A percentile compares a stretch with the other conserved stretches of the same genome.
phyloP scores from a whole-genome alignment of 495 filamentous ascomycete genomes.

The Annulohypoxylon bovei region DNA sequence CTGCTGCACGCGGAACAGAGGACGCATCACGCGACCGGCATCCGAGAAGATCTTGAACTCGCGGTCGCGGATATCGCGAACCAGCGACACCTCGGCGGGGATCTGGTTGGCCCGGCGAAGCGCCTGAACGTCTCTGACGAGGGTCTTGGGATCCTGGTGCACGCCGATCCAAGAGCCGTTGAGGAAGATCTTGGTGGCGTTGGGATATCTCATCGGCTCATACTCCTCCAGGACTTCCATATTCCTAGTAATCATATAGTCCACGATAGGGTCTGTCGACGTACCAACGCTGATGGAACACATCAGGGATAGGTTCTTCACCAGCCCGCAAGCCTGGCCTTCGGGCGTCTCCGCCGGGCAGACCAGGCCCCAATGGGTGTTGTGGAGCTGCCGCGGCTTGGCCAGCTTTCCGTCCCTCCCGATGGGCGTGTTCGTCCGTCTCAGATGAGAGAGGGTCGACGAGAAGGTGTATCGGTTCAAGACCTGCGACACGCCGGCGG shows the following conservation, averaged over 20 bases:
- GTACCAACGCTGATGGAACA: conserved; percentile 96
- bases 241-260: conserved; percentile 91
- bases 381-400: conserved; percentile 96
- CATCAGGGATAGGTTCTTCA: conserved; percentile 98
- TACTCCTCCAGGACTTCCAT: conserved; percentile 99
- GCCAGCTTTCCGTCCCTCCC: conserved; percentile 98
- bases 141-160: conserved; percentile 80
- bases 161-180: conserved; percentile 98
- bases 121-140: conserved; percentile 80
- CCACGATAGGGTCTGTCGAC: conserved; percentile 85
- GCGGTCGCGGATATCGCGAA: conserved; percentile 93
- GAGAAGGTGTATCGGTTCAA: conserved; percentile 97
- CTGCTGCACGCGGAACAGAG: conserved; percentile 81
- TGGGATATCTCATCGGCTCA: conserved; percentile 84
- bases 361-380: conserved; percentile 98
- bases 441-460: conserved; percentile 93
- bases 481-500: conserved; percentile 97
- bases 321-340: conserved; percentile 96
- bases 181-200: conserved; percentile 96
- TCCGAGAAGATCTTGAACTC: conserved; percentile 99
- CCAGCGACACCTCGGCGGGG: conserved; percentile 87
- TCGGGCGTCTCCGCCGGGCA: conserved; percentile 98
- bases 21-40: conserved; percentile 91
- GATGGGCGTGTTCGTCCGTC: conserved; percentile 96
- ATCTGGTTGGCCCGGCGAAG: conserved; percentile 81